Evolutionary conservation across 352 stramenopile species (phyloP).

Genomic region (Pythium sukuiense): DNA sequence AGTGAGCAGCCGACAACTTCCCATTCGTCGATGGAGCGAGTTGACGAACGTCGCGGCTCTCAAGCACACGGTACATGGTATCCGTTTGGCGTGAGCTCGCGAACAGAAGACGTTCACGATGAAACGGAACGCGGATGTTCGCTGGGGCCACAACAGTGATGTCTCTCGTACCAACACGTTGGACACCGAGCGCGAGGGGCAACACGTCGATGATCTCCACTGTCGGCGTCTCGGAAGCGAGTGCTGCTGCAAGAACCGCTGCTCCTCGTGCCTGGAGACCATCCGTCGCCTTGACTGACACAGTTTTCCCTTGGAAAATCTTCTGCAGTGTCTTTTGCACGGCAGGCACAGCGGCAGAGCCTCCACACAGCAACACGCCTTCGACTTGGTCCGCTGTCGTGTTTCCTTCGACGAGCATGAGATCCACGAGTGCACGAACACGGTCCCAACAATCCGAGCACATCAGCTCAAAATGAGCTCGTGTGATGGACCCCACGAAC

Average conservation of each 20-base stretch:
- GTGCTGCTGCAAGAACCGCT: constrained; percentile 7
- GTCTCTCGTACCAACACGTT: constrained; percentile 13
- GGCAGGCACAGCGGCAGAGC: constrained; percentile 12
- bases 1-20: constrained; percentile 2
- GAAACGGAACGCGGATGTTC: constrained; percentile 16
- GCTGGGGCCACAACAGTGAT: constrained; percentile 10
- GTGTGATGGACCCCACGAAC: constrained; percentile 38
- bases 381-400: constrained; percentile 31
- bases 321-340: constrained; percentile 1
- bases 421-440: constrained; percentile 22
- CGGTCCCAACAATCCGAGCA: constrained; percentile 38
- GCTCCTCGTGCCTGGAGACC: constrained; percentile 16
- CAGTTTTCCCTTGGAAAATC: not conserved
- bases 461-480: constrained; percentile 36
- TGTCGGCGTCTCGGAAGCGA: not conserved
- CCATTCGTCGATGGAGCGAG: not conserved
- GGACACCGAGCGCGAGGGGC: constrained; percentile 20
- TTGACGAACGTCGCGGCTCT: constrained; percentile 12
- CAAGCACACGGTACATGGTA: constrained; percentile 17
- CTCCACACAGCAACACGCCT: constrained; percentile 36
- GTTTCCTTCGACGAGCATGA: constrained; percentile 26
- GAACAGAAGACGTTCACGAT: constrained; percentile 20
- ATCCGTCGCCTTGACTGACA: constrained; percentile 2
- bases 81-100: constrained; percentile 5
- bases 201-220: constrained; percentile 6